A percentile compares a stretch with the other conserved stretches of the same genome.
phyloP scores from a whole-genome alignment of 768 basidiomycete genomes.

The Boletus fagicola region DNA sequence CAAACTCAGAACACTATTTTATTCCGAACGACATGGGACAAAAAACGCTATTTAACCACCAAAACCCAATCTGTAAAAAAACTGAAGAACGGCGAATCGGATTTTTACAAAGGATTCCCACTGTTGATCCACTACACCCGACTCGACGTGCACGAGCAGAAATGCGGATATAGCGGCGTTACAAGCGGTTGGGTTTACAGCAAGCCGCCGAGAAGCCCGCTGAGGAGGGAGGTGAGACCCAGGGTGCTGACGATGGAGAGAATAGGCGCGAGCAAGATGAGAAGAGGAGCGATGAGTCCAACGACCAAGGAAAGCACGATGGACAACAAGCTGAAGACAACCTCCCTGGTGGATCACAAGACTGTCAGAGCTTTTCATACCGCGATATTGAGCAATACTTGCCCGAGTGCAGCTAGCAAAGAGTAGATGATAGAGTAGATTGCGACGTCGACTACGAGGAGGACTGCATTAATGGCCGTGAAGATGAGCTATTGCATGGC shows the following conservation, averaged over 20 bases:
- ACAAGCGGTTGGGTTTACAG: neutral
- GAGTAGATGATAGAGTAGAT: neutral
- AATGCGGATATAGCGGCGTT: neutral
- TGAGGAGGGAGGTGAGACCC: slow-evolving; percentile 2
- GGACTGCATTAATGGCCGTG: neutral
- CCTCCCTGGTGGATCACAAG: neutral
- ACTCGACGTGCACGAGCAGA: neutral
- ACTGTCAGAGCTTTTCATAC: neutral
- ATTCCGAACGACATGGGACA: neutral
- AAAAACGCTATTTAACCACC: neutral
- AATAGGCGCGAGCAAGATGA: slow-evolving; percentile 6
- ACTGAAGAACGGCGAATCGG: neutral
- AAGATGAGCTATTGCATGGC: slow-evolving; percentile 12
- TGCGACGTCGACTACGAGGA: slow-evolving; percentile 5
- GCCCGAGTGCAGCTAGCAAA: slow-evolving; percentile 4
- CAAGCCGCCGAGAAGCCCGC: slow-evolving; percentile 1
- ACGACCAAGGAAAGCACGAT: slow-evolving; percentile 4
- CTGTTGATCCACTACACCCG: neutral
- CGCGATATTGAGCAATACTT: neutral
- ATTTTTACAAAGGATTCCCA: neutral
- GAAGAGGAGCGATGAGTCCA: slow-evolving; percentile 4
- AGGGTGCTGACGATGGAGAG: slow-evolving; percentile 7
- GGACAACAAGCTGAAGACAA: slow-evolving; percentile 8
- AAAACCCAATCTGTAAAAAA: neutral
- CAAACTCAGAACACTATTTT: neutral